Base-by-base conservation (phyloP, 768 basidiomycete genomes). In the Asterophora parasitica region DNA sequence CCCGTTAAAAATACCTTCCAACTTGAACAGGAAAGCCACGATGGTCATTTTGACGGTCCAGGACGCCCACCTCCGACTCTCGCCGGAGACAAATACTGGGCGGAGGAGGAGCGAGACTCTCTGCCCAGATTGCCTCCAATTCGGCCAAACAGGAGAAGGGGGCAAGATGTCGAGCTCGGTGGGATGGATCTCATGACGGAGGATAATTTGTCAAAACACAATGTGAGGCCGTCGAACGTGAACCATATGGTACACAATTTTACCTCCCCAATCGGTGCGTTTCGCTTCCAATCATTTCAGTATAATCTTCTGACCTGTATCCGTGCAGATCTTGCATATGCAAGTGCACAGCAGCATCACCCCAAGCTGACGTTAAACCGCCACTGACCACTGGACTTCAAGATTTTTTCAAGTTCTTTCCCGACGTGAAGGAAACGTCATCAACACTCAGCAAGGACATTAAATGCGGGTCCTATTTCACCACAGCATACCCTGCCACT, bases 251-350 rank as follows among this genome's bases (percentile, higher is more conserved):
- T 86, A 41, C 71, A 79, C 52, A 77, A 79, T 53, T 88, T 79
- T 67, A 83, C 75, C 36, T 85, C 83, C 17, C 85, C 85, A 1
- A 82, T 88, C 44, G 80, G 85, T 87, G 51, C 15, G 72, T 65
- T 31, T 23, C 16, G 38, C 34, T 35, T 31, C 47, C 4, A 44
- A n/a, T n/a, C n/a, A n/a, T n/a, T n/a, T n/a, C n/a, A n/a, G n/a
- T n/a, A n/a, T n/a, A 16, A n/a, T 33, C 10, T 33, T 17, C 19
- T 28, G 44, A 44, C 26, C 28, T 34, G 17, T 34, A 10, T 10
- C 16, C 7, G 19, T 11, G 19, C 8, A 67, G 63, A 67, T 42
- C 50, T 69, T 32, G 56, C 55, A 10, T 66, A 62, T 54, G 55
- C 43, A 4, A 41, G 51, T 40, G 46, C 30, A n/a, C 19, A 45